These are phyloP conservation scores for Lentinula lateritia DNA, from an alignment of 768 basidiomycete species.

Conservation along the genomic window DNA sequence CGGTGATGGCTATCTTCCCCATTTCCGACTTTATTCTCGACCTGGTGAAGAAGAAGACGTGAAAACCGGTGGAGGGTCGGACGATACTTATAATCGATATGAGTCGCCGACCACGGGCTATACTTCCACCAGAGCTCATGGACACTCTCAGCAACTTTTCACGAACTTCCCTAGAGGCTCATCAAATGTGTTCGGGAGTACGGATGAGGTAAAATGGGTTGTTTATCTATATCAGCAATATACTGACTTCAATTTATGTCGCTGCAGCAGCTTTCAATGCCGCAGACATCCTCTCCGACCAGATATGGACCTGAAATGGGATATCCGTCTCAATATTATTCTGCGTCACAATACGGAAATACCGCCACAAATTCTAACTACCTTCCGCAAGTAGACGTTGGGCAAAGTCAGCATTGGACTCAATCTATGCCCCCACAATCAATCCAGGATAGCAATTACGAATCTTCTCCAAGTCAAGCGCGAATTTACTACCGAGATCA, in stretches of 20 bases:
- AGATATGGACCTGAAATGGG: neutral
- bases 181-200: neutral
- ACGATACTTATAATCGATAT: no score
- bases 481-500: neutral
- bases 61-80: neutral
- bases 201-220: neutral
- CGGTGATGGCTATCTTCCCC: neutral
- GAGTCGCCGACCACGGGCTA: neutral
- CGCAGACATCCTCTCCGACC: neutral
- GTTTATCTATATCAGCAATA: neutral
- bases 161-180: no score
- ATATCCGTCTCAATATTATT: neutral
- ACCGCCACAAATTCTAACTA: neutral
- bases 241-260: neutral
- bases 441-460: neutral
- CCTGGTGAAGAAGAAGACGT: neutral
- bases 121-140: neutral
- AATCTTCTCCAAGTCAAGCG: neutral
- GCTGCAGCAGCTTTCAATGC: neutral
- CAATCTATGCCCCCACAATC: no score
- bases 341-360: neutral
- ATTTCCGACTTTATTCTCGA: neutral
- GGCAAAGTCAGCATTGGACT: neutral
- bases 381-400: neutral
- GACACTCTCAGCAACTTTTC: neutral